A percentile compares a stretch with the other conserved stretches of the same genome.
Evolutionary conservation across 768 basidiomycete genomes (phyloP).

Genomic region (Lyophyllum semitale): DNA sequence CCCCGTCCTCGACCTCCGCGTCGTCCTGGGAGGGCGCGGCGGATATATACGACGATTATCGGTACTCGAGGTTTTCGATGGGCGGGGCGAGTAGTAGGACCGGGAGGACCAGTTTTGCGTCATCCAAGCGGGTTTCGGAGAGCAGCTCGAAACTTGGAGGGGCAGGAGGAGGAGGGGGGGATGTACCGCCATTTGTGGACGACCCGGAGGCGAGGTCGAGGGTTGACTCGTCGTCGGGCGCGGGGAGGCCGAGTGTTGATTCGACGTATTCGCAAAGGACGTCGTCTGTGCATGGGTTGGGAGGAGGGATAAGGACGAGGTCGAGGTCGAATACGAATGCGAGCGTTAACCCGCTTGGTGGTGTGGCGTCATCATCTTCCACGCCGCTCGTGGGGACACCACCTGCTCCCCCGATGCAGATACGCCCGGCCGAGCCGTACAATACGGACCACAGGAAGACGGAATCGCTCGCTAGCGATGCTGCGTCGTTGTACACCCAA

Average conservation of each 20-base stretch:
- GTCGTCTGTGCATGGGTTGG: no score
- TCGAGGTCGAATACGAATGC: slow-evolving; percentile 12
- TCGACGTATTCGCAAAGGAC: no score
- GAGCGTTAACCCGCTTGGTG: slow-evolving; percentile 3
- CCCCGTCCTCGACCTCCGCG: slow-evolving; percentile 25
- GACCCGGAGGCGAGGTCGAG: slow-evolving; percentile 12
- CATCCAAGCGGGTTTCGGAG: slow-evolving; percentile 3
- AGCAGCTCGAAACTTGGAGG: not conserved
- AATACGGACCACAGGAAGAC: not conserved
- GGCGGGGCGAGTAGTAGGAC: slow-evolving; percentile 38
- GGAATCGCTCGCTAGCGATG: slow-evolving; percentile 31
- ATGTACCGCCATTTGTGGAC: slow-evolving; percentile 11
- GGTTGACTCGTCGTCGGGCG: not conserved
- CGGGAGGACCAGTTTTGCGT: slow-evolving; percentile 18
- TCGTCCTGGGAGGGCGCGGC: slow-evolving; percentile 59
- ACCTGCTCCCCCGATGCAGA: not conserved
- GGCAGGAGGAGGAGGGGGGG: not conserved
- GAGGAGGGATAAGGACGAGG: slow-evolving; percentile 5
- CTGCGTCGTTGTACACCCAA: slow-evolving; percentile 34
- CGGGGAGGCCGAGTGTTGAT: slow-evolving; percentile 8
- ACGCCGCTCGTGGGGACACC: not conserved
- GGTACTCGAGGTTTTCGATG: slow-evolving; percentile 66
- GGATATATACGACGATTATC: slow-evolving; percentile 82
- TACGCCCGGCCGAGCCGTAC: not conserved
- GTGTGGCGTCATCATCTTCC: not conserved